Base-by-base conservation (phyloP, 805 yeast species). In the Ogataea pignaliae region DNA sequence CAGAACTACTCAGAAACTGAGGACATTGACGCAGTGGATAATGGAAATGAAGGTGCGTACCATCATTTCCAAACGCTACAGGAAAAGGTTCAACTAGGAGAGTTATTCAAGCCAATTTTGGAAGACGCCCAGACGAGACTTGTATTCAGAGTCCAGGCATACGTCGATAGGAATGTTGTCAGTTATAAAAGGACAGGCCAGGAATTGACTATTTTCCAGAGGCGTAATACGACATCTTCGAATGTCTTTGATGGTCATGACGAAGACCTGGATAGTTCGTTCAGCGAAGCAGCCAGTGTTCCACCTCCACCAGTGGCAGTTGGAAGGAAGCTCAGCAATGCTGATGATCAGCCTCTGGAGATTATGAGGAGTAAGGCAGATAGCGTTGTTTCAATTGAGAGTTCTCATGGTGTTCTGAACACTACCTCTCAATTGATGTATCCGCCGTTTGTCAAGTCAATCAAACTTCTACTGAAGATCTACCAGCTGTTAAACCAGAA, bases 61-160 rank as follows among this genome's bases (percentile, higher is more conserved):
- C 50, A 46, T 13, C 57, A 53, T 21, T 54, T 50, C 16, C 50
- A 43, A 1, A 38, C 49, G 9, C 37, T 48, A 31, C 51, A 46
- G 42, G 51, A 44, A 41, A 40, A 47, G 16, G 37, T 52, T 17
- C 55, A 52, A 16, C 46, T 44, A 18, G 86, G 81, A 10, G 72
- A 70, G 36, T 64, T 88, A 4, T 82, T 87, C 49, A 78, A 77
- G 43, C 90, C 95, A 0, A 76, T 88, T 10, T 61, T 85, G 21
- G 79, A 81, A 44, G 95, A 85, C 55, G 78, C 83, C 0, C 98
- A 91, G 63, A 74, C 87, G 2, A 70, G 97, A 47, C 69, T 91
- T 34, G 83, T 88, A 2, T 86, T 90, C 61, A 72, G 91, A 52
- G 83, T 85, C 11, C 93, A 88, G 59, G 73, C 76, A 9, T 83